Evolutionary conservation across 2,329 filamentous ascomycete species (phyloP).

Genomic region (Dactylonectria macrodidyma): DNA sequence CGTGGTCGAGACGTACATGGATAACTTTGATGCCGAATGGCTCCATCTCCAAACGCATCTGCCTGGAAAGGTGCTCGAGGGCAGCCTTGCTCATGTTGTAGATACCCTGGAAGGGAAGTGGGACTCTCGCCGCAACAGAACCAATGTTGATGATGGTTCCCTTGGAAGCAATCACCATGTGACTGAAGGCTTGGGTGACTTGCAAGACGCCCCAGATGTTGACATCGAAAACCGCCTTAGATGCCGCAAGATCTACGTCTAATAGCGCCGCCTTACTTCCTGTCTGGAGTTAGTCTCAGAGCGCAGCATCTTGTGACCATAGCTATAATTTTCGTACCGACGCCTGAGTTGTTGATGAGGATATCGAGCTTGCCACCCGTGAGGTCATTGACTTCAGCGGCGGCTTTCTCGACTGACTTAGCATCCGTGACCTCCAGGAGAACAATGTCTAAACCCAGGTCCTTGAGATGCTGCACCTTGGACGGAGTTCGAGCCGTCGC

Average conservation of each 20-base stretch:
- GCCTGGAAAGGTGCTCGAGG: constrained; percentile 55
- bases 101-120: constrained; percentile 51
- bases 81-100: constrained; percentile 63
- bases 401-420: constrained; percentile 52
- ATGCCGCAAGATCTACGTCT: constrained; percentile 38
- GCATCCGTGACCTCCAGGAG: constrained; percentile 58
- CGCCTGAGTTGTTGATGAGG: constrained; percentile 61
- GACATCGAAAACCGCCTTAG: constrained; percentile 53
- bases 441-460: constrained; percentile 55
- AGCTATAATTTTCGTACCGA: constrained; percentile 36
- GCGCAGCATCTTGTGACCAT: constrained; percentile 33
- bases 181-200: constrained; percentile 56
- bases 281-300: constrained; percentile 14
- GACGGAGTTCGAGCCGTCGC: constrained; percentile 56
- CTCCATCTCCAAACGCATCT: constrained; percentile 58
- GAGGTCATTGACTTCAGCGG: constrained; percentile 49
- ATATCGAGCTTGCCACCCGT: constrained; percentile 58
- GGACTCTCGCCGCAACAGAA: constrained; percentile 50
- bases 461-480: constrained; percentile 51
- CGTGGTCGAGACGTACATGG: constrained; percentile 30
- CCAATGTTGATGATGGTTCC: constrained; percentile 58
- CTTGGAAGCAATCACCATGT: constrained; percentile 52
- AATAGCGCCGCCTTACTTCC: constrained; percentile 41
- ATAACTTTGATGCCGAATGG: constrained; percentile 54
- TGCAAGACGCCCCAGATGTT: constrained; percentile 58